These are phyloP conservation scores for Lasiosphaeris hirsuta DNA, from an alignment of 495 filamentous ascomycete species.

Conservation along the genomic window DNA sequence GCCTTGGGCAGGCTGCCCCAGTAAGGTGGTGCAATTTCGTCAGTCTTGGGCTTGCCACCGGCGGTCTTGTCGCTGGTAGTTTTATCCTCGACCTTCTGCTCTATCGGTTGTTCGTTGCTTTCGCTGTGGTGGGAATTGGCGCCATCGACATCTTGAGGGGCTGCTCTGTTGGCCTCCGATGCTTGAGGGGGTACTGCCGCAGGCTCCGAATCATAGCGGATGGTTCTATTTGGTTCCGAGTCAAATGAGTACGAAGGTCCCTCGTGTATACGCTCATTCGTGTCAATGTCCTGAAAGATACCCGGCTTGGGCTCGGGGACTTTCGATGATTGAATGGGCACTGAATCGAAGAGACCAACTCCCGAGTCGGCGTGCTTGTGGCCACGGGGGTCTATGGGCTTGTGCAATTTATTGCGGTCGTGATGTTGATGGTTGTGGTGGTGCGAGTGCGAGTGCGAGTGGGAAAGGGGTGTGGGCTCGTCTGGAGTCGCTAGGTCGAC, in stretches of 20 bases:
- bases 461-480: not conserved
- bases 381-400: conserved; percentile 26
- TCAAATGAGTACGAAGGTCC: not conserved
- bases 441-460: too few species aligned
- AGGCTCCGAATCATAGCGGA: too few species aligned
- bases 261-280: conserved; percentile 6
- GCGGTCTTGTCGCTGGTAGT: not conserved
- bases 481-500: not conserved
- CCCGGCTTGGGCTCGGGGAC: conserved; percentile 2
- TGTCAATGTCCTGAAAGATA: conserved; percentile 12
- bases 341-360: conserved; percentile 21
- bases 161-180: not conserved
- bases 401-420: conserved; percentile 34
- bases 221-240: too few species aligned
- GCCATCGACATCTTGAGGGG: not conserved
- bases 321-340: not conserved
- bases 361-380: conserved; percentile 35
- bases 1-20: conserved; percentile 41
- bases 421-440: not conserved
- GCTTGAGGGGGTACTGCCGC: too few species aligned
- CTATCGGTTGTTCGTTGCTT: not conserved
- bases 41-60: not conserved
- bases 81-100: not conserved
- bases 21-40: conserved; percentile 24
- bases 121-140: not conserved